phyloP scores from a whole-genome alignment of 2,329 filamentous ascomycete species.

The Phoma herbarum region DNA sequence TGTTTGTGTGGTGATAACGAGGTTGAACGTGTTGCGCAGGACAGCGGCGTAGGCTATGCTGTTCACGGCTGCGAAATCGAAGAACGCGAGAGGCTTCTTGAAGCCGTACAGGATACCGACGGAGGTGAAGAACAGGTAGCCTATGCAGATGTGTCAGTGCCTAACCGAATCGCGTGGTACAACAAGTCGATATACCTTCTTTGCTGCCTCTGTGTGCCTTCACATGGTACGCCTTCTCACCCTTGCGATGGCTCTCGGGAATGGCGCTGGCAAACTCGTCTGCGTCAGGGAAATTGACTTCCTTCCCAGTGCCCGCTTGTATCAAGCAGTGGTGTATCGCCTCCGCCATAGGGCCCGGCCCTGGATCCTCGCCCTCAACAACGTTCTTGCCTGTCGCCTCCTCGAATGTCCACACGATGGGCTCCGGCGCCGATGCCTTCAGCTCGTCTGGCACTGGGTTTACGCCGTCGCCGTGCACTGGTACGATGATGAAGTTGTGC shows the following conservation, averaged over 20 bases:
- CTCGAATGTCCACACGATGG: slow-evolving; percentile 68
- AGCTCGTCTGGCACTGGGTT: slow-evolving; percentile 54
- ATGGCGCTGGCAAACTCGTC: slow-evolving; percentile 68
- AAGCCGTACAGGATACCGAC: slow-evolving; percentile 70
- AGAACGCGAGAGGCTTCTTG: slow-evolving; percentile 71
- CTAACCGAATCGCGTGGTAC: background rate
- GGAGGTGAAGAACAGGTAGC: slow-evolving; percentile 70
- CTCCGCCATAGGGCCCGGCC: slow-evolving; percentile 57
- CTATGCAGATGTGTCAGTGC: slow-evolving; percentile 48
- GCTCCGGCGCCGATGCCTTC: slow-evolving; percentile 56
- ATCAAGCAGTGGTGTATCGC: slow-evolving; percentile 48
- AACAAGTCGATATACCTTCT: slow-evolving; percentile 59
- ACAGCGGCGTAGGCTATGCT: slow-evolving; percentile 71
- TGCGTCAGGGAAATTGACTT: slow-evolving; percentile 62
- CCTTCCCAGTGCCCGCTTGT: slow-evolving; percentile 58
- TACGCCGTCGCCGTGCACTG: slow-evolving; percentile 61
- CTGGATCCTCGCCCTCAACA: slow-evolving; percentile 55
- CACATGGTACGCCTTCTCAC: slow-evolving; percentile 70
- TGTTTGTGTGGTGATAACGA: slow-evolving; percentile 63
- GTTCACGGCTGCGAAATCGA: slow-evolving; percentile 67
- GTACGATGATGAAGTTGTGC: slow-evolving; percentile 69
- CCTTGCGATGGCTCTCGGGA: slow-evolving; percentile 68
- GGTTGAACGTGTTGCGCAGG: slow-evolving; percentile 71
- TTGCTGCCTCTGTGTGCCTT: slow-evolving; percentile 71
- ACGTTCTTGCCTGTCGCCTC: slow-evolving; percentile 60